Conservation (phyloP, 2,329 filamentous ascomycete species). For the Fusarium abutilonis region DNA sequence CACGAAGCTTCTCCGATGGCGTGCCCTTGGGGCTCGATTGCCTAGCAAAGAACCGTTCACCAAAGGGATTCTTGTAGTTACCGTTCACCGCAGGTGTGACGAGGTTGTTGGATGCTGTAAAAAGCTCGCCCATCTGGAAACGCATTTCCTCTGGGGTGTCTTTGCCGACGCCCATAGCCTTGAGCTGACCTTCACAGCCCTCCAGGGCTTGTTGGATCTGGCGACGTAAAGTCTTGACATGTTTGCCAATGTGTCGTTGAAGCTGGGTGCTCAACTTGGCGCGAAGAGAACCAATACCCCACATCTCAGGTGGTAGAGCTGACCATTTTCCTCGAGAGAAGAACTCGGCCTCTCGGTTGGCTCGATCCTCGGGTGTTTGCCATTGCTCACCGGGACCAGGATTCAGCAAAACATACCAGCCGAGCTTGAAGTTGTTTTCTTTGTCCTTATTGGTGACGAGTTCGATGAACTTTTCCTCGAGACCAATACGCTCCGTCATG, state of each 20-base stretch:
- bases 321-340: slow-evolving; percentile 61
- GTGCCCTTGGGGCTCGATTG: slow-evolving; percentile 61
- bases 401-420: slow-evolving; percentile 63
- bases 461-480: slow-evolving; percentile 65
- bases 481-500: slow-evolving; percentile 62
- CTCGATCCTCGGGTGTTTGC: slow-evolving; percentile 55
- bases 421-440: slow-evolving; percentile 61
- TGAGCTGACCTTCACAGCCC: slow-evolving; percentile 60
- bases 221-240: slow-evolving; percentile 60
- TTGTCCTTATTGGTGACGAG: slow-evolving; percentile 61
- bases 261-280: slow-evolving; percentile 61
- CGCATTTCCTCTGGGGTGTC: slow-evolving; percentile 65
- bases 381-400: slow-evolving; percentile 59
- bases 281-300: slow-evolving; percentile 58
- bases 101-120: slow-evolving; percentile 63
- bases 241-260: slow-evolving; percentile 62
- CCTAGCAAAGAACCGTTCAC: slow-evolving; percentile 61
- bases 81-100: slow-evolving; percentile 64
- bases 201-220: slow-evolving; percentile 63
- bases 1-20: slow-evolving; percentile 61
- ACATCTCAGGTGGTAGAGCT: slow-evolving; percentile 58
- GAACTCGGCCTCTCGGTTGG: slow-evolving; percentile 58
- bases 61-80: slow-evolving; percentile 65
- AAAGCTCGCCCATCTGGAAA: slow-evolving; percentile 63
- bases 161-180: slow-evolving; percentile 60